Conservation (phyloP, 2,329 filamentous ascomycete species). For the Fusarium beomiforme region DNA sequence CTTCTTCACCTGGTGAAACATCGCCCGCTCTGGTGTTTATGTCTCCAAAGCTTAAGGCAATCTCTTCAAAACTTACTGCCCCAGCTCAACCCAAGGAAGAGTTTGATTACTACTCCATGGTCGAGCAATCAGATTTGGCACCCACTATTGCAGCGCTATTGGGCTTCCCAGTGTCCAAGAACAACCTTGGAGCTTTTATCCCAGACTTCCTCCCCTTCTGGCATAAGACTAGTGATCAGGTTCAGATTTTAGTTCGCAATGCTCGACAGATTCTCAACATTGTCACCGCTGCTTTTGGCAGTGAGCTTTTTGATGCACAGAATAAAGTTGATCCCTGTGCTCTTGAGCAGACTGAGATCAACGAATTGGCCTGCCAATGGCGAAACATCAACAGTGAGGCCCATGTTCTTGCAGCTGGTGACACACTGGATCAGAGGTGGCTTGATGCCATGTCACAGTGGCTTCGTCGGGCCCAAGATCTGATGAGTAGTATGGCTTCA, state of each 20-base stretch:
- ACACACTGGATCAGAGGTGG: constrained; percentile 52
- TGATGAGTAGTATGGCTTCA: constrained; percentile 90
- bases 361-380: constrained; percentile 78
- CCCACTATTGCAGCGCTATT: constrained; percentile 88
- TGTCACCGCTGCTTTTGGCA: constrained; percentile 75
- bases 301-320: constrained; percentile 53
- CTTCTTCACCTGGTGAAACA: constrained; percentile 92
- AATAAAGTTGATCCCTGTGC: constrained; percentile 51
- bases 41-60: constrained; percentile 78
- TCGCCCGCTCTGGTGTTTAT: constrained; percentile 92
- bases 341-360: constrained; percentile 53
- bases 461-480: constrained; percentile 75
- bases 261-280: constrained; percentile 82
- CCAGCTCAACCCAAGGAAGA: constrained; percentile 72
- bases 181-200: constrained; percentile 90
- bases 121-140: constrained; percentile 96
- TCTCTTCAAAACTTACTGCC: constrained; percentile 56
- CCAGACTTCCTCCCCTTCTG: constrained; percentile 82
- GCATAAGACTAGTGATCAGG: constrained; percentile 62
- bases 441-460: constrained; percentile 65
- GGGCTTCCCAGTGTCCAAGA: constrained; percentile 87
- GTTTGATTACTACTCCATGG: constrained; percentile 82
- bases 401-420: constrained; percentile 25
- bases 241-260: constrained; percentile 79
- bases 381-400: constrained; percentile 45